Evolutionary conservation across 208 protist species (phyloP).

Genomic region (Lotmaria passim): DNA sequence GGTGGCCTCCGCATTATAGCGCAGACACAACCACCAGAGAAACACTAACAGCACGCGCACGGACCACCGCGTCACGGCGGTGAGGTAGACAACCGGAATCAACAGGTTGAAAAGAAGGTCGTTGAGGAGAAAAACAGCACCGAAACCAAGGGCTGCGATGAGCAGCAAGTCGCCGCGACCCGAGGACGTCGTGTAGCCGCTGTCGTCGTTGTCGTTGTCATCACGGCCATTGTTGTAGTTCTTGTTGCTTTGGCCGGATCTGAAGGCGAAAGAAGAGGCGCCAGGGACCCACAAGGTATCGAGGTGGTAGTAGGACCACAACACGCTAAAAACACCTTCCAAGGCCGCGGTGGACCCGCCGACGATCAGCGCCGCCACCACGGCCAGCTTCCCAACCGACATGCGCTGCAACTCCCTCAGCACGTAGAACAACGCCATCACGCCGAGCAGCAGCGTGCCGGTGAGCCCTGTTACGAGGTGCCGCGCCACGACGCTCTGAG

Average conservation of each 20-base stretch:
- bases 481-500: slow-evolving; percentile 48
- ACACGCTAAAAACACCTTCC: slow-evolving; percentile 27
- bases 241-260: no score
- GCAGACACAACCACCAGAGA: slow-evolving; percentile 21
- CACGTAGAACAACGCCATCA: slow-evolving; percentile 46
- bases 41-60: slow-evolving; percentile 26
- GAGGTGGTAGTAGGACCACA: slow-evolving; percentile 16
- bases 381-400: slow-evolving; percentile 57
- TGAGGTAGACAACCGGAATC: slow-evolving; percentile 39
- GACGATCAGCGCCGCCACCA: slow-evolving; percentile 47
- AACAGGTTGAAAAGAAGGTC: slow-evolving; percentile 37
- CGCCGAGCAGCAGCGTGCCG: slow-evolving; percentile 48
- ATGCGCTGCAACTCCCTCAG: slow-evolving; percentile 57
- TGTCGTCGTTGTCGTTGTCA: no score
- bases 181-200: not conserved
- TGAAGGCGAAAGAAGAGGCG: not conserved
- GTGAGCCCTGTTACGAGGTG: slow-evolving; percentile 51
- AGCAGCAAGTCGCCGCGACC: not conserved
- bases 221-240: no score
- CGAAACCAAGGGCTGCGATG: not conserved
- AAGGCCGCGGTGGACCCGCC: slow-evolving; percentile 57
- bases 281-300: not conserved
- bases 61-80: slow-evolving; percentile 31
- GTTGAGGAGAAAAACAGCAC: slow-evolving; percentile 17
- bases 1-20: slow-evolving; percentile 60